Percentiles rank a stretch among this genome's conserved stretches.
phyloP scores from a whole-genome alignment of 2,329 filamentous ascomycete genomes.

The Metarhizium humberi region DNA sequence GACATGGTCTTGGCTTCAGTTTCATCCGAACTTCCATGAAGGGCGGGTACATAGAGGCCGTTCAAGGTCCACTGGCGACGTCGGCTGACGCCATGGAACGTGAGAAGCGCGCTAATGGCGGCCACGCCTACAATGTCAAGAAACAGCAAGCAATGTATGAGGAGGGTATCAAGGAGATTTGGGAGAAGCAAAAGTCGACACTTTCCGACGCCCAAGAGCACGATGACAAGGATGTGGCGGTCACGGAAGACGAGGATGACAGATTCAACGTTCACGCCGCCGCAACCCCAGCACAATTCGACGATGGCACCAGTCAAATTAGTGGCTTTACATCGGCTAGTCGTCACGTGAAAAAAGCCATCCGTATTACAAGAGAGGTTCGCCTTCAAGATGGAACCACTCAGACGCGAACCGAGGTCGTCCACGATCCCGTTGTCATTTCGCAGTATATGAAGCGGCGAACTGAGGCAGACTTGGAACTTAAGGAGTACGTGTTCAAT shows the following conservation, averaged over 20 bases:
- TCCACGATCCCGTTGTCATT: constrained; percentile 80
- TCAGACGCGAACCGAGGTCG: constrained; percentile 56
- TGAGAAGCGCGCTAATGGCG: constrained; percentile 79
- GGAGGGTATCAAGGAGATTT: constrained; percentile 82
- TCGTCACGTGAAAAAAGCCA: constrained; percentile 56
- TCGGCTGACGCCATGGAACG: constrained; percentile 80
- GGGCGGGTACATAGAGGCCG: constrained; percentile 80
- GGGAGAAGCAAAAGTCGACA: constrained; percentile 77
- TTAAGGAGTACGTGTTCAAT: constrained; percentile 54
- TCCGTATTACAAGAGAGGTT: constrained; percentile 62
- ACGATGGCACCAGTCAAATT: constrained; percentile 75
- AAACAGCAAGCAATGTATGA: constrained; percentile 89
- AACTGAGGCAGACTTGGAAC: constrained; percentile 59
- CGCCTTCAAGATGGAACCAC: constrained; percentile 35
- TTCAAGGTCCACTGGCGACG: constrained; percentile 55
- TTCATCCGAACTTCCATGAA: constrained; percentile 99
- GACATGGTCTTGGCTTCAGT: constrained; percentile 86
- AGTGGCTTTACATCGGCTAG: constrained; percentile 58
- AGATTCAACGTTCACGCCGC: constrained; percentile 64
- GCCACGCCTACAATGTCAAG: constrained; percentile 96
- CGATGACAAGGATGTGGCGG: constrained; percentile 50
- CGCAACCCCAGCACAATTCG: constrained; percentile 55
- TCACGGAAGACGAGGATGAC: constrained; percentile 53
- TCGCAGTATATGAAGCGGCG: constrained; percentile 77
- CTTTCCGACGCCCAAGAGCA: constrained; percentile 64